phyloP scores from a whole-genome alignment of 768 basidiomycete species.

The Podaxis sp. region DNA sequence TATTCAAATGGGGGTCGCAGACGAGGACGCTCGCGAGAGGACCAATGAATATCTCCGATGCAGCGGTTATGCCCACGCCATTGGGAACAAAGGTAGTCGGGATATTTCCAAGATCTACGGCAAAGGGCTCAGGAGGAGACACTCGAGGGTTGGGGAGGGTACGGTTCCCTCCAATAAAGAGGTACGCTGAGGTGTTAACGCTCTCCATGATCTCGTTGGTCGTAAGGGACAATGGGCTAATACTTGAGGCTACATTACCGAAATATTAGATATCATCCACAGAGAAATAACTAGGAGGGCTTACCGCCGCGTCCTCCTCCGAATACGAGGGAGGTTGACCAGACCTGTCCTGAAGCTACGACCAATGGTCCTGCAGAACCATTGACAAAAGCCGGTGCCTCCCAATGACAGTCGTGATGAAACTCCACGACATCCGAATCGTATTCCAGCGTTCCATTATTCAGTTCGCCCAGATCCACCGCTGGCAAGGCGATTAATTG shows the following conservation, averaged over 20 bases:
- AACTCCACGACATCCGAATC: constrained; percentile 9
- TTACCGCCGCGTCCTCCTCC: neutral
- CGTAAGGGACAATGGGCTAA: constrained; percentile 1
- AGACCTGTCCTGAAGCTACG: neutral
- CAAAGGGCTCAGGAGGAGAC: neutral
- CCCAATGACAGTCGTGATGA: constrained; percentile 13
- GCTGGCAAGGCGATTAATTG: neutral
- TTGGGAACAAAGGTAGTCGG: neutral
- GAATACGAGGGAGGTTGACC: neutral
- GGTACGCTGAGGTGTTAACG: neutral
- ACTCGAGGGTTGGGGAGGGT: neutral
- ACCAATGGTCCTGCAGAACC: neutral
- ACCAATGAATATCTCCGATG: neutral
- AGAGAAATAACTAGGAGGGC: neutral
- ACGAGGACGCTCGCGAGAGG: constrained; percentile 10
- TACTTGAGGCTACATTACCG: neutral
- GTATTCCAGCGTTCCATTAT: constrained; percentile 7
- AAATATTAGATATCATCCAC: neutral
- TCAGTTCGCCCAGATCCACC: neutral
- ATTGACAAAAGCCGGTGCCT: constrained; percentile 1
- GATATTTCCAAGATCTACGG: constrained; percentile 4
- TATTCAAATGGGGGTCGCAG: constrained; percentile 1
- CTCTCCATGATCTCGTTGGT: neutral
- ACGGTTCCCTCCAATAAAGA: constrained; percentile 9
- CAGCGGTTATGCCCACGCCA: constrained; percentile 1